Evolutionary conservation across 805 yeast genomes (phyloP), one percentile per base, ranked within the genome.

Genomic region (Isabelozyma gotoi): DNA sequence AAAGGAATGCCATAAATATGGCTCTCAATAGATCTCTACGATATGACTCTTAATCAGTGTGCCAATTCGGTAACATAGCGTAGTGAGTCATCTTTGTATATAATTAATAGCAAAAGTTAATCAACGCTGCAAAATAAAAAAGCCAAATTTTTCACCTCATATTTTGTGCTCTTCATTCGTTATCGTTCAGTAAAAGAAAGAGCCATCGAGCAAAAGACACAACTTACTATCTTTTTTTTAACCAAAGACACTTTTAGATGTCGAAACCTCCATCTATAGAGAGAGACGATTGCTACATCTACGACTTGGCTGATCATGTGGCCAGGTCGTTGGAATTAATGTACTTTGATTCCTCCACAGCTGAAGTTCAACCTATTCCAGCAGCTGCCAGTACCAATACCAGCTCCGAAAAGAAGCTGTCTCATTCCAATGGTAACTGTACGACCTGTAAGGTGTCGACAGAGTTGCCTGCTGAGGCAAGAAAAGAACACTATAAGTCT

Each of bases 1-100:
- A 59, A 71, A 88, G 65, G 97, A 89, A 64, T 85, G 94, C 55
- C 96, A 89, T 63, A 78, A 91, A 56, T 63, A 86, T 42, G 96
- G 96, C 7, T 24, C 29, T n/a, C 29, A 24, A 24, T 24, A 24
- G 29, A n/a, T 10, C 29, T 7, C 29, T 24, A n/a, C n/a, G 4
- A 24, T 24, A 24, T 24, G 29, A 24, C 12, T 24, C 12, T 24
- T 10, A 10, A 10, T 10, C 29, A n/a, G 7, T 10, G 2, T 10
- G 29, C 8, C 8, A 24, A 7, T 24, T n/a, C n/a, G n/a, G n/a
- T n/a, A n/a, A n/a, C n/a, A n/a, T n/a, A n/a, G n/a, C n/a, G n/a
- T n/a, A n/a, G n/a, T n/a, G n/a, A n/a, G n/a, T n/a, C n/a, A n/a
- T n/a, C n/a, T n/a, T n/a, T n/a, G n/a, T n/a, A n/a, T n/a, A n/a